phyloP scores from a whole-genome alignment of 2,329 filamentous ascomycete species.

The Talaromyces sp. region DNA sequence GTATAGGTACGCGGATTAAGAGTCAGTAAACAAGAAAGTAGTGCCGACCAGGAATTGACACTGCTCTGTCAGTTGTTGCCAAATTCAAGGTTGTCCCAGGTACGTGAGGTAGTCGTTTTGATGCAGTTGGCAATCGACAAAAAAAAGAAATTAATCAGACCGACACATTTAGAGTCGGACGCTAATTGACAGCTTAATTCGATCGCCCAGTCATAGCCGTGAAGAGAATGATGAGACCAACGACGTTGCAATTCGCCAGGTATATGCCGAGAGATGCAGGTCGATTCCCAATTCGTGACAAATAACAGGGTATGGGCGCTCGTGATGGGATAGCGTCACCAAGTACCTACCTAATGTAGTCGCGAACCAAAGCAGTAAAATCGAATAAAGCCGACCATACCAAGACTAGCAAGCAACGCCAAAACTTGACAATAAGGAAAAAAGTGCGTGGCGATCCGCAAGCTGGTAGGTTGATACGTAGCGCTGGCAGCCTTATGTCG shows the following conservation, averaged over 20 bases:
- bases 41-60: neutral
- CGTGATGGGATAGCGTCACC: neutral
- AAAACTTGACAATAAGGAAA: neutral
- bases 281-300: neutral
- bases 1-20: neutral
- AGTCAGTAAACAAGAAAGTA: neutral
- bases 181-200: conserved; percentile 11
- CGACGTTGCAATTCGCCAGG: neutral
- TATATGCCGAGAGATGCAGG: neutral
- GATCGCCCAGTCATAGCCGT: neutral
- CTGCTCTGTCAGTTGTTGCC: neutral
- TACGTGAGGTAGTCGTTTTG: neutral
- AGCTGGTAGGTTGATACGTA: neutral
- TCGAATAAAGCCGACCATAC: neutral
- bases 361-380: neutral
- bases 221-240: neutral
- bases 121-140: neutral
- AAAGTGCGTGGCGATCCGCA: neutral
- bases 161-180: conserved; percentile 5
- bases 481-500: neutral
- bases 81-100: neutral
- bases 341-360: neutral
- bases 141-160: neutral
- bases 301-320: neutral
- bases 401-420: neutral